These are phyloP conservation scores for Fereydounia khargensis DNA, from an alignment of 1,284 basidiomycete genomes.

Conservation along the genomic window DNA sequence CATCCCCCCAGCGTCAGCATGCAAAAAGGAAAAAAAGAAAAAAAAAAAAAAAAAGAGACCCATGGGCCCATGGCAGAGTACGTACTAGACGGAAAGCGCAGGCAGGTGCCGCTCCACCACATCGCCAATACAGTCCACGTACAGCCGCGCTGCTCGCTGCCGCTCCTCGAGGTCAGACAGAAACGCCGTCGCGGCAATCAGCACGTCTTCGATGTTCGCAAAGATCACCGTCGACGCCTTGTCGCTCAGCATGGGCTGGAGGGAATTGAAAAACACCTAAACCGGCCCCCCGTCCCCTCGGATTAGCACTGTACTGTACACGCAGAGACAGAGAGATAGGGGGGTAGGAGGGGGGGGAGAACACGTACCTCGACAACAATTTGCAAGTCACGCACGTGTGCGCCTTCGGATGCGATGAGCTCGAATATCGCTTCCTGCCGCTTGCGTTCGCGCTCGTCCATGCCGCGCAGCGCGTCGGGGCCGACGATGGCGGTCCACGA, in stretches of 20 bases:
- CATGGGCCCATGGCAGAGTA: too few species aligned
- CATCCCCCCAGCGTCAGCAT: background rate
- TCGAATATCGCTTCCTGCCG: conserved; percentile 99
- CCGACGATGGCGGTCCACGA: conserved; percentile 90
- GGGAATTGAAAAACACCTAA: conserved; percentile 72
- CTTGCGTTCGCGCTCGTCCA: conserved; percentile 89
- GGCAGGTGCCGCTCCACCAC: conserved; percentile 72
- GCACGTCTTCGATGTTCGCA: conserved; percentile 79
- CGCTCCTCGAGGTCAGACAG: conserved; percentile 75
- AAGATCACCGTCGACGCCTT: conserved; percentile 82
- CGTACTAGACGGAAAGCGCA: conserved; percentile 70
- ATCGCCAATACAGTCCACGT: conserved; percentile 83
- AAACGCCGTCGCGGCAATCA: conserved; percentile 14
- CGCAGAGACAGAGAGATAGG: background rate
- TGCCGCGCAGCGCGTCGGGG: conserved; percentile 71
- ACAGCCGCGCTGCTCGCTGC: conserved; percentile 84
- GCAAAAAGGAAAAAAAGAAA: background rate
- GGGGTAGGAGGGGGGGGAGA: too few species aligned
- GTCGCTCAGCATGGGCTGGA: conserved; percentile 70
- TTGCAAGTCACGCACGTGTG: conserved; percentile 96
- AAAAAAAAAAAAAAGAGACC: background rate
- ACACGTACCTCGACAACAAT: conserved; percentile 21
- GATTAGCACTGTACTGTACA: background rate
- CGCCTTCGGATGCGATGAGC: conserved; percentile 95
- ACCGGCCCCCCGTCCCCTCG: too few species aligned